phyloP scores from a whole-genome alignment of 2,329 filamentous ascomycete species.

The Periglandula ipomoeae region DNA sequence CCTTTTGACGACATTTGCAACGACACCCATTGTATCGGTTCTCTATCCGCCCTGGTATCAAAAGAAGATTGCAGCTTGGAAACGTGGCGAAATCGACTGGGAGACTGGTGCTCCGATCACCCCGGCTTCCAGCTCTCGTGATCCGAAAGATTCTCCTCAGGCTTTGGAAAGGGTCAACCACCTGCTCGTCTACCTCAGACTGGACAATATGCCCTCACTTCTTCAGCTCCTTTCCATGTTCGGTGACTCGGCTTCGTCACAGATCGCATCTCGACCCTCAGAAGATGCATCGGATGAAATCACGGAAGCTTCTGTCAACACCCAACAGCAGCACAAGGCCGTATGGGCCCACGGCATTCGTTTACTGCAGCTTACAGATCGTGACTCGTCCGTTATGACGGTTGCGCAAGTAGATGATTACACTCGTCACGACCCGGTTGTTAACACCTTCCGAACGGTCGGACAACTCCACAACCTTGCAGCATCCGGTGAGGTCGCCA shows the following conservation, averaged over 20 bases:
- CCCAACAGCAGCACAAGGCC: constrained; percentile 3
- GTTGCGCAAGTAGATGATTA: constrained; percentile 74
- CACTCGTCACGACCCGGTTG: constrained; percentile 66
- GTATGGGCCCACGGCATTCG: constrained; percentile 76
- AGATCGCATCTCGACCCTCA: constrained; percentile 3
- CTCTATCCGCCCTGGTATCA: constrained; percentile 63
- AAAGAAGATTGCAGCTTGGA: constrained; percentile 46
- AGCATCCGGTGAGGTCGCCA: constrained; percentile 70
- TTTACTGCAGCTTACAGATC: constrained; percentile 78
- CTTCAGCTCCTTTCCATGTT: constrained; percentile 77
- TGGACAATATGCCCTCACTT: constrained; percentile 75
- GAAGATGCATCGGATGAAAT: constrained; percentile 10
- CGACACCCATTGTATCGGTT: constrained; percentile 63
- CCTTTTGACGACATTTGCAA: constrained; percentile 73
- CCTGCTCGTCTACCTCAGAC: constrained; percentile 70
- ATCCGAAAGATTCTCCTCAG: constrained; percentile 3
- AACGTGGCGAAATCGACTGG: constrained; percentile 86
- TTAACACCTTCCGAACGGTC: constrained; percentile 86
- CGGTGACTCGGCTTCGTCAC: constrained; percentile 34
- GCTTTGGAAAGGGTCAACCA: constrained; percentile 38
- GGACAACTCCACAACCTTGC: constrained; percentile 76
- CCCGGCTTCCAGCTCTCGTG: constrained; percentile 8
- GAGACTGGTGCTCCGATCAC: constrained; percentile 26
- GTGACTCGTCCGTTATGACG: constrained; percentile 91
- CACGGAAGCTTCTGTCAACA: constrained; percentile 4